Evolutionary conservation across 2,329 filamentous ascomycete genomes (phyloP).

Genomic region (Penicillium sp.): DNA sequence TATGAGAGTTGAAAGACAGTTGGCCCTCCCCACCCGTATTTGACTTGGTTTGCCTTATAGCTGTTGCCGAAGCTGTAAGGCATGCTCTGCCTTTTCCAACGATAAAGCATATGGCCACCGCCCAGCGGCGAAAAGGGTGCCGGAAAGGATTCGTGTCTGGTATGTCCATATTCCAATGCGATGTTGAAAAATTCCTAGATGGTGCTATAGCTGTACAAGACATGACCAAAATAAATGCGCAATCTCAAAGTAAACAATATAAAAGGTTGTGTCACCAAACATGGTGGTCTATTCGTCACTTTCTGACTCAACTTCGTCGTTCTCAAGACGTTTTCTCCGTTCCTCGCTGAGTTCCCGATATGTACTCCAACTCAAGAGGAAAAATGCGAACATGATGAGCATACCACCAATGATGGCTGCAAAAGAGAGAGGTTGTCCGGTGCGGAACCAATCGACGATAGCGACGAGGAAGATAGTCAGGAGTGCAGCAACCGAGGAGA

Average conservation of each 20-base stretch:
- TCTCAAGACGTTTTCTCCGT: constrained; percentile 56
- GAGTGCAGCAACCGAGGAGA: constrained; percentile 87
- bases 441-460: constrained; percentile 82
- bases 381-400: constrained; percentile 84
- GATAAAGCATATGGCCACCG: neutral
- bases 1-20: no score
- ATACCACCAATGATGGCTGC: constrained; percentile 79
- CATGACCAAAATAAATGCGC: neutral
- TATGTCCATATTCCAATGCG: neutral
- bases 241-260: neutral
- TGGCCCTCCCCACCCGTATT: no score
- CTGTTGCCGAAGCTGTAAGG: neutral
- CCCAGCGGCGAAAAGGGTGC: neutral
- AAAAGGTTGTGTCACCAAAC: neutral
- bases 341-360: constrained; percentile 92
- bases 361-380: constrained; percentile 85
- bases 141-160: neutral
- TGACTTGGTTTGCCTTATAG: no score
- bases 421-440: constrained; percentile 70
- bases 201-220: neutral
- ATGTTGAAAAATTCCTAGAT: neutral
- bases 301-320: constrained; percentile 45
- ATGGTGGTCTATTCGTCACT: constrained; percentile 37
- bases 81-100: neutral
- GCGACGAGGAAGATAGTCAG: constrained; percentile 97